Base-by-base conservation (phyloP, 1,284 basidiomycete species). In the Microbotryum scabiosae region DNA sequence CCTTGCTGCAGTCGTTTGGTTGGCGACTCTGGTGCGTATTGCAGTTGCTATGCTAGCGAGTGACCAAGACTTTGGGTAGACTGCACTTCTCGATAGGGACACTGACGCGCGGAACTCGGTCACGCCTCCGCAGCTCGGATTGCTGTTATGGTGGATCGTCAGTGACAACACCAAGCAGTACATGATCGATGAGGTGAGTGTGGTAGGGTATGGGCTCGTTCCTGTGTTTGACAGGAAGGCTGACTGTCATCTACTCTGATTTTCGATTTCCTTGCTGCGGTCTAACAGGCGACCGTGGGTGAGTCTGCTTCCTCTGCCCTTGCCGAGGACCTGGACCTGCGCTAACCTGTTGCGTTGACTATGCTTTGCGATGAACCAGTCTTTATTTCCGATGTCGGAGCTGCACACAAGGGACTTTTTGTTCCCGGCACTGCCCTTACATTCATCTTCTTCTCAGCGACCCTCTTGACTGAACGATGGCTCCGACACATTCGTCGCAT, bases 401-500 rank as follows among this genome's bases (percentile, higher is more conserved):
- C 49, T 51, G 59, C 62, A 44, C 65, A 68, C 51, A 61, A 77
- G 58, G 72, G 68, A 14, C 64, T 78, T 9, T 79, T 79, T 67
- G 77, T 79, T 60, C 59, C 66, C 16, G 74, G 78, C 23, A 71
- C 68, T 47, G 67, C 59, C 26, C 53, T 71, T n/a, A 70, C 64
- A 1, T 72, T 74, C 44, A 75, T 68, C 30, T 67, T 66, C 57
- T 68, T 78, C 73, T 73, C 78, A 59, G 55, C 73, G 12, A 73
- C 76, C 2, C 72, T 79, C 5, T 66, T 80, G 21, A 69, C 75
- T 8, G 79, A 80, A 65, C 70, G 80, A 18, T 78, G 76, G 73
- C 71, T 81, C 7, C 73, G 79, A 14, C 76, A 79, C 63, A 54
- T 74, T n/a, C 76, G 80, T 25, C 73, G 78, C 16, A 74, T 81